A percentile compares a stretch with the other conserved stretches of the same genome.
Evolutionary conservation across 148 eudicot species (phyloP).

Genomic region (Fagopyrum esculentum): DNA sequence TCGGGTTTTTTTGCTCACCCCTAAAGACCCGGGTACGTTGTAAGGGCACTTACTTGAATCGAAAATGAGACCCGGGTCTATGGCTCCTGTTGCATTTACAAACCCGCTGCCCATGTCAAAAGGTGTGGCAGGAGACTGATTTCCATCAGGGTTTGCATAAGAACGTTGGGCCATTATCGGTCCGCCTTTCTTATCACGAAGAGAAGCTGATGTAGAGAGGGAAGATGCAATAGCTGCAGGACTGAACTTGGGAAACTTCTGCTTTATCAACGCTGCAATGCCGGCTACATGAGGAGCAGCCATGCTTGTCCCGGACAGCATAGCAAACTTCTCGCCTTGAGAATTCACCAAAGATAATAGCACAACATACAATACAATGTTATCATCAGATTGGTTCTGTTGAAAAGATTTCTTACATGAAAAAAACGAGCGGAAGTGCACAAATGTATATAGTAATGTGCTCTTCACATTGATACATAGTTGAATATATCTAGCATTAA

Average conservation of each 20-base stretch:
- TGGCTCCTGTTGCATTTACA: constrained; percentile 89
- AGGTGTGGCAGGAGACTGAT: constrained; percentile 90
- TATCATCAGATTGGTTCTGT: not conserved
- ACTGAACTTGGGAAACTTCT: constrained; percentile 61
- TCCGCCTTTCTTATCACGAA: constrained; percentile 59
- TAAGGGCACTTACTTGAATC: constrained; percentile 49
- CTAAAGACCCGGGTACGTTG: no score
- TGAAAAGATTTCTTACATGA: not conserved
- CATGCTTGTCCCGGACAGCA: constrained; percentile 99
- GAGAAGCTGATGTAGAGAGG: constrained; percentile 86
- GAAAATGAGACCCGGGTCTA: constrained; percentile 91
- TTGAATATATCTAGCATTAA: not conserved
- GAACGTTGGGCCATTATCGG: constrained; percentile 94
- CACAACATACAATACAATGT: not conserved
- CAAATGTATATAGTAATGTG: no score
- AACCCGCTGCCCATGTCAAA: constrained; percentile 99
- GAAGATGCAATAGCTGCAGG: constrained; percentile 95
- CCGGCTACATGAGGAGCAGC: constrained; percentile 99
- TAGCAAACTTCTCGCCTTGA: constrained; percentile 85
- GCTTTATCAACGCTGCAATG: constrained; percentile 86
- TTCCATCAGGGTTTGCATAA: constrained; percentile 75
- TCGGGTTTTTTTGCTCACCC: no score
- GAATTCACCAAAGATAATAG: not conserved
- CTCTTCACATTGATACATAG: no score
- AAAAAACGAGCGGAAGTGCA: no score